These are phyloP conservation scores for Rasamsonia emersonii DNA, from an alignment of 2,329 filamentous ascomycete species.

Conservation along the genomic window DNA sequence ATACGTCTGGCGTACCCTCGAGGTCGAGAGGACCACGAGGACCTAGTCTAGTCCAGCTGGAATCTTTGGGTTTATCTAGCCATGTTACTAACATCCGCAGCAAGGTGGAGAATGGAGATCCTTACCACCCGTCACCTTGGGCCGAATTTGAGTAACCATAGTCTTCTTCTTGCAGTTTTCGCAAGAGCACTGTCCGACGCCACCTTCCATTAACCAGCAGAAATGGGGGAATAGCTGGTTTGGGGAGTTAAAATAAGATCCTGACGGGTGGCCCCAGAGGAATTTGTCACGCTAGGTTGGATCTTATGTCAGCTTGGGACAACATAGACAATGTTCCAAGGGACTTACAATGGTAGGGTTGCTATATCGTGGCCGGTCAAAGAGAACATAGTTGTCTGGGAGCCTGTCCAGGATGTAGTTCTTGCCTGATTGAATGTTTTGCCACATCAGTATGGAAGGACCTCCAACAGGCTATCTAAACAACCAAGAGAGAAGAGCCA, in stretches of 20 bases:
- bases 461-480: too few species aligned
- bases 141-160: constrained; percentile 1
- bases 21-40: constrained; percentile 29
- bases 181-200: constrained; percentile 40
- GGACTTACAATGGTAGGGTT: constrained; percentile 25
- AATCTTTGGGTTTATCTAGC: constrained; percentile 4
- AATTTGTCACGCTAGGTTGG: constrained; percentile 44
- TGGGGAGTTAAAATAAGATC: constrained; percentile 45
- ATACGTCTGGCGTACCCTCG: constrained; percentile 48
- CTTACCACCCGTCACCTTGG: constrained; percentile 4
- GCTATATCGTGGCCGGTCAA: constrained; percentile 39
- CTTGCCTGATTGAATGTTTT: constrained; percentile 22
- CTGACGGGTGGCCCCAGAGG: constrained; percentile 49
- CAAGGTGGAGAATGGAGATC: too few species aligned
- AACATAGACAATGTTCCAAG: background rate
- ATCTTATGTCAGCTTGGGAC: background rate
- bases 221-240: constrained; percentile 51
- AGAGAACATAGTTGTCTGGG: constrained; percentile 47
- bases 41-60: background rate
- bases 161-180: constrained; percentile 33
- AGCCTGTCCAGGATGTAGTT: constrained; percentile 45
- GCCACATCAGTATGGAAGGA: background rate
- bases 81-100: too few species aligned
- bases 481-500: too few species aligned
- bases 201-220: constrained; percentile 44